Conservation (phyloP, 164 flowering plant genomes). For the Warburgia ugandensis region DNA sequence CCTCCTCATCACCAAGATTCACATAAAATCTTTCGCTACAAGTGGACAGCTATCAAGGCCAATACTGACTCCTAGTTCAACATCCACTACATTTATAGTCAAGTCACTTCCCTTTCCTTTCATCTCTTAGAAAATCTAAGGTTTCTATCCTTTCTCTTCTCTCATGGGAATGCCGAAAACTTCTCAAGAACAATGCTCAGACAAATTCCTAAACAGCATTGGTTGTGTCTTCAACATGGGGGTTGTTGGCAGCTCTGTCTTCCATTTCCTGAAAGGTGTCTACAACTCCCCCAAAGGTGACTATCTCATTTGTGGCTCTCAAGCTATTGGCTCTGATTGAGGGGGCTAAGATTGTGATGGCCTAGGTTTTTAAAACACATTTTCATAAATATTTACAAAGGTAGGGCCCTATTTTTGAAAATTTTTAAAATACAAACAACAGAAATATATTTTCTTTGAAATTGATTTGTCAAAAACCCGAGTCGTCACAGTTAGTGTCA, state of each 20-base stretch:
- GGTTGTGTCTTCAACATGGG: slow-evolving; percentile 97
- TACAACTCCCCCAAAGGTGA: slow-evolving; percentile 74
- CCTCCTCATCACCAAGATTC: too few relatives aligned
- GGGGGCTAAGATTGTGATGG: slow-evolving; percentile 76
- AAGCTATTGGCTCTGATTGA: slow-evolving; percentile 75
- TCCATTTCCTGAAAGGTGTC: slow-evolving; percentile 68
- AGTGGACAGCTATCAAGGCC: too few relatives aligned
- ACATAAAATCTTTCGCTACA: too few relatives aligned
- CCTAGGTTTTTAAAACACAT: slow-evolving; percentile 42
- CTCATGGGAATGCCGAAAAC: slow-evolving; percentile 76
- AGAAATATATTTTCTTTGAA: too few relatives aligned
- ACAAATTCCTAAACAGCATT: slow-evolving; percentile 74
- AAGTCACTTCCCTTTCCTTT: background rate
- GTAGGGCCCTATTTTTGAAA: too few relatives aligned
- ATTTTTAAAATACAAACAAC: too few relatives aligned
- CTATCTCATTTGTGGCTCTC: slow-evolving; percentile 55
- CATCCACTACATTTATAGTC: too few relatives aligned
- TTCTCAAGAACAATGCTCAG: slow-evolving; percentile 82
- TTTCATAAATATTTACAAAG: too few relatives aligned
- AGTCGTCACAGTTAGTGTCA: too few relatives aligned
- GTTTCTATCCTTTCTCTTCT: background rate
- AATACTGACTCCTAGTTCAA: too few relatives aligned
- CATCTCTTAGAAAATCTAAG: too few relatives aligned
- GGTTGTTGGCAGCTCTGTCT: slow-evolving; percentile 79
- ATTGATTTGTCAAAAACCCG: too few relatives aligned